Conservation (phyloP, 306 rosid genomes). For the apple (Malus domestica) region DNA sequence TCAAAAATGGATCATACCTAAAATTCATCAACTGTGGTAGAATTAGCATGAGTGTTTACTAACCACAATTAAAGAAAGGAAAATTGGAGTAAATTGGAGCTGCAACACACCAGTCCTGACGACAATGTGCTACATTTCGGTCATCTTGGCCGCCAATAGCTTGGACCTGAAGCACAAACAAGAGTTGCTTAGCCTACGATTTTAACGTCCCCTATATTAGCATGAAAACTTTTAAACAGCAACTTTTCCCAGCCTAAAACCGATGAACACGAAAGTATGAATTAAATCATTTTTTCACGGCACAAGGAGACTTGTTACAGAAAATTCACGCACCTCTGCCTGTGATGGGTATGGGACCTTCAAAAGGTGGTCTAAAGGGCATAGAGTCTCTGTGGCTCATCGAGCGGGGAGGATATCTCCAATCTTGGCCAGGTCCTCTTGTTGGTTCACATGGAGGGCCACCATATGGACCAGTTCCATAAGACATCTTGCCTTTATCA, state of each 20-base stretch:
- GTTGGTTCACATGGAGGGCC: conserved; percentile 73
- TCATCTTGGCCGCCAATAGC: conserved; percentile 84
- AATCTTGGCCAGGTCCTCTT: conserved; percentile 58
- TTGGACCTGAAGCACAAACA: conserved; percentile 54
- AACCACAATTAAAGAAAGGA: neutral
- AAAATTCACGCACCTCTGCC: conserved; percentile 46
- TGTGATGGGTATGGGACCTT: conserved; percentile 62
- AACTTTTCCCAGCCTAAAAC: neutral
- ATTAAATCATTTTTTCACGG: too few relatives aligned
- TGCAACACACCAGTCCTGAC: conserved; percentile 27
- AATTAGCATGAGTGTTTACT: neutral
- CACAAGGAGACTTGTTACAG: neutral
- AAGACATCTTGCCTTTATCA: conserved; percentile 40
- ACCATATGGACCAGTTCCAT: conserved; percentile 41
- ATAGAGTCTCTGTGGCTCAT: conserved; percentile 53
- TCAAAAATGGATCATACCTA: conserved; percentile 44
- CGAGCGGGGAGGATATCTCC: conserved; percentile 74
- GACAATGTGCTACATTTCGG: conserved; percentile 13
- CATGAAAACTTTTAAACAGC: neutral
- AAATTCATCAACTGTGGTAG: conserved; percentile 9
- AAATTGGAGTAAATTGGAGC: neutral
- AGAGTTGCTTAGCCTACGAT: neutral
- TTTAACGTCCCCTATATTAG: neutral
- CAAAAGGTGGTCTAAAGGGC: conserved; percentile 73
- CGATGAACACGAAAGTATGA: neutral